Evolutionary conservation across 1,284 basidiomycete genomes (phyloP).

Genomic region (Stereum hirsutum): DNA sequence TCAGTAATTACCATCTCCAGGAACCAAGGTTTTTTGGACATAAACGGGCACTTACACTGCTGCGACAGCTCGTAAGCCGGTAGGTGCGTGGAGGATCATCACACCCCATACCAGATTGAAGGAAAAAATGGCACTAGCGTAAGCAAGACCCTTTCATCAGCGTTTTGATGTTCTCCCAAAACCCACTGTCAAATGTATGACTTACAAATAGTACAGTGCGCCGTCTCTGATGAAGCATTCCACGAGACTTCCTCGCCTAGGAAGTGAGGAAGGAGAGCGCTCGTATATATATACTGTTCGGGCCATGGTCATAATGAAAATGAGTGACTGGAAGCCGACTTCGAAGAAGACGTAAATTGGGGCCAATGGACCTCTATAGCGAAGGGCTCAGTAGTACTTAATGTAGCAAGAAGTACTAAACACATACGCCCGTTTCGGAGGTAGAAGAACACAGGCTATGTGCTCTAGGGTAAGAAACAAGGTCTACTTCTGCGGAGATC

Average conservation of each 20-base stretch:
- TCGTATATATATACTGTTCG: no score
- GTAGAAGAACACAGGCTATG: slow-evolving; percentile 11
- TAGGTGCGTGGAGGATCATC: not conserved
- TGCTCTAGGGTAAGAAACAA: not conserved
- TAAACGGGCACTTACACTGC: not conserved
- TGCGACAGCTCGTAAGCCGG: not conserved
- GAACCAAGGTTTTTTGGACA: no score
- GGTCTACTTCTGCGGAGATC: not conserved
- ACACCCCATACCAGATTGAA: not conserved
- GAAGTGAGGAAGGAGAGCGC: no score
- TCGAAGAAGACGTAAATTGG: slow-evolving; percentile 12
- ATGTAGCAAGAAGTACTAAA: not conserved
- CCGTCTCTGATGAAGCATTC: no score
- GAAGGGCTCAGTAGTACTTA: not conserved
- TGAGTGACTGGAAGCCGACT: slow-evolving; percentile 10
- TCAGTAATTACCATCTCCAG: no score
- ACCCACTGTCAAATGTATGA: no score
- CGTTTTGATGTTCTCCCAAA: no score
- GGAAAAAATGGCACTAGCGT: not conserved
- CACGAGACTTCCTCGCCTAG: no score
- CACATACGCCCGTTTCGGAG: slow-evolving; percentile 11
- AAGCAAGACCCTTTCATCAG: no score
- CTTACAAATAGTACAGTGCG: no score
- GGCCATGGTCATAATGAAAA: slow-evolving; percentile 12
- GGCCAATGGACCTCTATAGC: slow-evolving; percentile 8